Conservation (phyloP, 2,329 filamentous ascomycete species). For the Bimuria novae-zelandiae region DNA sequence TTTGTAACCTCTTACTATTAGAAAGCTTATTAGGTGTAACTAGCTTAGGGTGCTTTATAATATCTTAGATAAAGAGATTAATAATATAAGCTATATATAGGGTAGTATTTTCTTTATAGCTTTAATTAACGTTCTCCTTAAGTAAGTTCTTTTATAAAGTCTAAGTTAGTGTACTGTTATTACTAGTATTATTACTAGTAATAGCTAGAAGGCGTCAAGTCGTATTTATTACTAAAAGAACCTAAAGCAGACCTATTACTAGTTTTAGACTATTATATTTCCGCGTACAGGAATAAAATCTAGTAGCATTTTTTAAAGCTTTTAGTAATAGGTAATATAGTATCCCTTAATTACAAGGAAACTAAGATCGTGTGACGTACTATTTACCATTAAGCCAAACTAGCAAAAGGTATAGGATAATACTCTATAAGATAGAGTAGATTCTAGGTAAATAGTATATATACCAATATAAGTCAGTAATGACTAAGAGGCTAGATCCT, state of each 20-base stretch:
- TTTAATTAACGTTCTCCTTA: slow-evolving; percentile 2
- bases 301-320: slow-evolving; percentile 8
- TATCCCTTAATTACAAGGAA: too few species aligned
- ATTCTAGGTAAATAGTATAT: too few species aligned
- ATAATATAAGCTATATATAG: slow-evolving; percentile 10
- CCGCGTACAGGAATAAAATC: slow-evolving; percentile 8
- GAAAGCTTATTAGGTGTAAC: background rate
- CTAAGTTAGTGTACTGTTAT: slow-evolving; percentile 1
- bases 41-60: slow-evolving; percentile 5
- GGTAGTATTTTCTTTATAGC: slow-evolving; percentile 1
- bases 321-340: slow-evolving; percentile 9
- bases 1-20: background rate
- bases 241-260: slow-evolving; percentile 1
- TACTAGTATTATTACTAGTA: slow-evolving; percentile 8
- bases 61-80: slow-evolving; percentile 10
- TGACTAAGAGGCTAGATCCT: too few species aligned
- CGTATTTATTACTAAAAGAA: background rate
- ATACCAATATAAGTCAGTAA: too few species aligned
- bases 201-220: slow-evolving; percentile 6
- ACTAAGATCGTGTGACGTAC: too few species aligned
- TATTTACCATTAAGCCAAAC: too few species aligned
- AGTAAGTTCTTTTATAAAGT: background rate
- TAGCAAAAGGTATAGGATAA: too few species aligned
- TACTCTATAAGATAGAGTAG: too few species aligned
- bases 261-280: slow-evolving; percentile 4